phyloP scores from a whole-genome alignment of 768 basidiomycete genomes.

The Lyophyllum atratum region DNA sequence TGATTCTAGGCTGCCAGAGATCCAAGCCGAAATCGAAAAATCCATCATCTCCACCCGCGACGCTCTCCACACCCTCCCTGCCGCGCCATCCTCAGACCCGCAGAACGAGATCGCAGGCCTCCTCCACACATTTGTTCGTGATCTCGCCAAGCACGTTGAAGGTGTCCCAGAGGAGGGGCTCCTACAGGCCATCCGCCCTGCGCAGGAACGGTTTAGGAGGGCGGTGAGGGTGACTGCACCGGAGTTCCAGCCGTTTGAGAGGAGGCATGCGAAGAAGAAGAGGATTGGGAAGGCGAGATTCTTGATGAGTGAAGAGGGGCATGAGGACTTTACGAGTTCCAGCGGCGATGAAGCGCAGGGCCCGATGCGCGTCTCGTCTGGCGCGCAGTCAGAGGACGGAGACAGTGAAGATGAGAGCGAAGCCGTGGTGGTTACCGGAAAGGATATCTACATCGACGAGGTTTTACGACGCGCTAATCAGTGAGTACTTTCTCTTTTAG shows the following conservation, averaged over 20 bases:
- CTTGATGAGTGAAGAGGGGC: conserved; percentile 40
- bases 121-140: conserved; percentile 47
- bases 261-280: conserved; percentile 11
- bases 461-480: conserved; percentile 45
- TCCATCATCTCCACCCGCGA: conserved; percentile 42
- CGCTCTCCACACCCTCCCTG: conserved; percentile 38
- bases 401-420: too few species aligned
- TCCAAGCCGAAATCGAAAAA: conserved; percentile 57
- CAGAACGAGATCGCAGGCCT: conserved; percentile 55
- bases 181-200: conserved; percentile 54
- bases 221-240: conserved; percentile 58
- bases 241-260: conserved; percentile 53
- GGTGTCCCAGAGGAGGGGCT: conserved; percentile 59
- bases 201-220: conserved; percentile 46
- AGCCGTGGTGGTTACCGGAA: too few species aligned
- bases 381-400: too few species aligned
- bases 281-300: conserved; percentile 28
- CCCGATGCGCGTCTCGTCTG: too few species aligned
- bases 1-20: conserved; percentile 55
- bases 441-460: conserved; percentile 57
- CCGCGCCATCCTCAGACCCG: conserved; percentile 55
- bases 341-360: too few species aligned
- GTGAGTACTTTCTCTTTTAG: conserved; percentile 38
- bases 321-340: conserved; percentile 7
- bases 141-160: conserved; percentile 46